A percentile compares a stretch with the other conserved stretches of the same genome.
Conservation (phyloP, 768 basidiomycete species). For the Ramaria sp. region DNA sequence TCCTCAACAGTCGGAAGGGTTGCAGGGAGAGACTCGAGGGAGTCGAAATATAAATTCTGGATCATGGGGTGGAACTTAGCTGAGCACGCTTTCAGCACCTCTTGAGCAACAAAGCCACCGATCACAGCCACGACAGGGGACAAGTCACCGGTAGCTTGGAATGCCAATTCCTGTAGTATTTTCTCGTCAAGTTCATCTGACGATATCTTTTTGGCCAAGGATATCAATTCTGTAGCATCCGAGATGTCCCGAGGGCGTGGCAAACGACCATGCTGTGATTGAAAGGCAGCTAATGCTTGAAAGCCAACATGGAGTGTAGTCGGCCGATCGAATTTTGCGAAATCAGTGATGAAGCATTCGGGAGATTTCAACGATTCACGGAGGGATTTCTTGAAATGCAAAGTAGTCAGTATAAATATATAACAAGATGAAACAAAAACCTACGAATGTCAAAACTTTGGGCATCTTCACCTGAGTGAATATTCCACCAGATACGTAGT, state of each 20-base stretch:
- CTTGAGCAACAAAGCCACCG: slow-evolving; percentile 97
- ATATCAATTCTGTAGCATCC: slow-evolving; percentile 66
- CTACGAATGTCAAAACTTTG: slow-evolving; percentile 85
- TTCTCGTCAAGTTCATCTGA: slow-evolving; percentile 67
- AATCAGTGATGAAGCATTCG: slow-evolving; percentile 90
- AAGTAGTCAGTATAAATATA: not conserved
- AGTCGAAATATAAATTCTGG: slow-evolving; percentile 95
- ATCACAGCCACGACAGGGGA: slow-evolving; percentile 87
- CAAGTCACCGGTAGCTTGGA: slow-evolving; percentile 84
- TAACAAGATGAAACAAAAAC: slow-evolving; percentile 21
- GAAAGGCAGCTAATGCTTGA: slow-evolving; percentile 82
- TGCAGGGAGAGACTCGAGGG: slow-evolving; percentile 84
- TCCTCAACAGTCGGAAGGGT: slow-evolving; percentile 71
- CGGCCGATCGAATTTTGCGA: slow-evolving; percentile 93
- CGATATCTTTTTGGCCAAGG: slow-evolving; percentile 69
- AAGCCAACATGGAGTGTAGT: slow-evolving; percentile 86
- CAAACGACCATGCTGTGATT: slow-evolving; percentile 47
- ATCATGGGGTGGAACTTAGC: slow-evolving; percentile 97
- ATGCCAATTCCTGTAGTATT: slow-evolving; percentile 72
- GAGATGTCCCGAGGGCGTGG: slow-evolving; percentile 75
- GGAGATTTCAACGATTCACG: slow-evolving; percentile 73
- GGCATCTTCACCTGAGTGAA: slow-evolving; percentile 99
- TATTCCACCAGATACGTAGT: slow-evolving; percentile 81
- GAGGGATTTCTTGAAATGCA: slow-evolving; percentile 68
- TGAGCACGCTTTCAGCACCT: slow-evolving; percentile 92